Percentiles rank a stretch among this genome's conserved stretches.
These are phyloP conservation scores for Gymnopilus dilepis DNA, from an alignment of 768 basidiomycete species.

Conservation along the genomic window DNA sequence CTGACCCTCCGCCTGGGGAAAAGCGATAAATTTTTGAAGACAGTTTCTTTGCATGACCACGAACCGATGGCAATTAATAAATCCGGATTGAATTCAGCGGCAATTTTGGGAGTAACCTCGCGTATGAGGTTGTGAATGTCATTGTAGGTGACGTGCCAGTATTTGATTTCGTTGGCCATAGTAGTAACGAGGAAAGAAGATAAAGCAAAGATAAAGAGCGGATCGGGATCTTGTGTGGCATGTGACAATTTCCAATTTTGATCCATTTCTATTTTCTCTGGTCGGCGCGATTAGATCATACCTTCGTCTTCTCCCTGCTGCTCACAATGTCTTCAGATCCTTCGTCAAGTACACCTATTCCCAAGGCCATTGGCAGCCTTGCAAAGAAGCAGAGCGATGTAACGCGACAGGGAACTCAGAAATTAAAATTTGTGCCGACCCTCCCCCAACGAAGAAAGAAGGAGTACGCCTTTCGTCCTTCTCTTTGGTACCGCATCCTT, in stretches of 20 bases:
- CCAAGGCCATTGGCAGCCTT: slow-evolving; percentile 78
- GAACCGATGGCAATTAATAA: slow-evolving; percentile 83
- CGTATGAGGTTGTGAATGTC: slow-evolving; percentile 91
- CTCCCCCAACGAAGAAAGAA: slow-evolving; percentile 79
- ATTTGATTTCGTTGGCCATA: slow-evolving; percentile 55
- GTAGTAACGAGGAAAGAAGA: slow-evolving; percentile 12
- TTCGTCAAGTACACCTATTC: slow-evolving; percentile 39
- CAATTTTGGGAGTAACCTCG: slow-evolving; percentile 67
- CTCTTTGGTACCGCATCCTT: slow-evolving; percentile 11
- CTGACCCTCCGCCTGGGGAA: slow-evolving; percentile 78
- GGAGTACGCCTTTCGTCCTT: slow-evolving; percentile 50
- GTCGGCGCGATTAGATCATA: slow-evolving; percentile 27
- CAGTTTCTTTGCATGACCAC: slow-evolving; percentile 21
- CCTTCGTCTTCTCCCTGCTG: slow-evolving; percentile 7
- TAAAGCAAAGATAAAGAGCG: slow-evolving; percentile 8
- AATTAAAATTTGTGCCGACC: slow-evolving; percentile 81
- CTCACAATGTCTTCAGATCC: slow-evolving; percentile 32
- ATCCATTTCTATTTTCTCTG: slow-evolving; percentile 9
- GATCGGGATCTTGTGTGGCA: not conserved
- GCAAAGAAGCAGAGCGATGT: slow-evolving; percentile 75
- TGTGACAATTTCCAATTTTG: slow-evolving; percentile 21
- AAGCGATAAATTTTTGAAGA: slow-evolving; percentile 18
- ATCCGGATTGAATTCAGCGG: slow-evolving; percentile 82
- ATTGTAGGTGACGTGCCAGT: slow-evolving; percentile 84
- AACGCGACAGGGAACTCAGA: slow-evolving; percentile 75